Evolutionary conservation across 2,329 filamentous ascomycete genomes (phyloP), one percentile per base, ranked within the genome.

Genomic region (Clathrospora elynae): DNA sequence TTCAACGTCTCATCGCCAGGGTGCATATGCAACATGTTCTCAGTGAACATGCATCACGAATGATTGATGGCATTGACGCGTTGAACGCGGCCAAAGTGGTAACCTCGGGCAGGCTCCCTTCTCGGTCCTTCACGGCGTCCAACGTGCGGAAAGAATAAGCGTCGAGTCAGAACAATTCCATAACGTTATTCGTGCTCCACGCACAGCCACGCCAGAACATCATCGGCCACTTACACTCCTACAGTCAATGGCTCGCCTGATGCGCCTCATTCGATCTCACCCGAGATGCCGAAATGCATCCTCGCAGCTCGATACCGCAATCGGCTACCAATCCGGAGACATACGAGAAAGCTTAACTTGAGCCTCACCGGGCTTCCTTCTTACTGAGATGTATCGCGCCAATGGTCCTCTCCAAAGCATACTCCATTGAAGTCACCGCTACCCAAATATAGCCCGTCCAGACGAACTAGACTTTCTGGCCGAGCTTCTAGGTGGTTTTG

Each of bases 371-470:
- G 43, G 45, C 49, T 31, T 16, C 34, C 43, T 17, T 43, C 47
- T 40, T 22, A 41, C 45, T 46, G 42, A 31, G 35, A 33, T 28
- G n/a, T 17, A 24, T 37, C 29, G 28, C 32, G 35, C 38, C 52
- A 53, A 53, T 44, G n/a, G 37, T 18, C 9, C 9, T 13, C 22
- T 25, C 23, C 32, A 19, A 23, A 24, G 19, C 7, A 31, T 14
- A 18, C 37, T 32, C 30, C 13, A 22, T 44, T 13, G 18, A 25
- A 36, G 13, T 30, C 25, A 37, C 23, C 30, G 25, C 36, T 32
- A 37, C 32, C 46, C 46, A 55, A 53, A 49, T 33, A 51, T 51
- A 55, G 49, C 33, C 30, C 31, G n/a, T 31, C 18, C 34, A 36
- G 38, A 24, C 29, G 22, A 24, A 30, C 28, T 31, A 38, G 14